Evolutionary conservation across 208 protist genomes (phyloP), one percentile per base, ranked within the genome.

Genomic region (Trypanosoma platydactyli): DNA sequence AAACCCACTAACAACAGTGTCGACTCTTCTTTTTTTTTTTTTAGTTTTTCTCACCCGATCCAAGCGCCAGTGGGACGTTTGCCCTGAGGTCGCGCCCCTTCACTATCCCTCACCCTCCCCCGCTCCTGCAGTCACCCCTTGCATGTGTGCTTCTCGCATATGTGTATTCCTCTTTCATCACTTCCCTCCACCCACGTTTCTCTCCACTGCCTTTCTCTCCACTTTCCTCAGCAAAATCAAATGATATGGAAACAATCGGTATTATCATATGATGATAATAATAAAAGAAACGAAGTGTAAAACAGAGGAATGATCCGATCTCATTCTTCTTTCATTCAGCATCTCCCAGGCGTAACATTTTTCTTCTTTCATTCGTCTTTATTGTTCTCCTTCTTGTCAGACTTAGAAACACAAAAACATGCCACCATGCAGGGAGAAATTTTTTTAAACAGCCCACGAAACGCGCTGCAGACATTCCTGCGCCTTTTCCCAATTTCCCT

Each of bases 401-500:
- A 30, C 25, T 30, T 30, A 30, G 4, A 54, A 30, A 30, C 24
- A 54, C 25, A 22, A 11, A 54, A 22, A 54, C 25, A 13, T 30
- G 4, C 24, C 9, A 16, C 2, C 24, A 54, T 18, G 29, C 24
- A 54, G 4, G 13, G 4, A 54, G 5, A 54, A 33, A 54, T 54
- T 11, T 54, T 5, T 22, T 67, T 30, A 73, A 18, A 40, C 58
- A 22, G 5, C 35, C 86, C 89, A 95, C 11, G 69, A 80, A 25
- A 95, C 67, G 64, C 84, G 88, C 35, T 50, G 63, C 38, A 95
- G 79, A 60, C 69, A 74, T 52, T 90, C 90, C 49, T 81, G 64
- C 16, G 86, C 87, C 75, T 87, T 91, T 74, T 91, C 85, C 52
- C 79, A 70, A 68, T 94, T 94, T 30, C 87, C 87, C 66, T 94